phyloP scores from a whole-genome alignment of 768 basidiomycete genomes.

The Panaeolus papilionaceus region DNA sequence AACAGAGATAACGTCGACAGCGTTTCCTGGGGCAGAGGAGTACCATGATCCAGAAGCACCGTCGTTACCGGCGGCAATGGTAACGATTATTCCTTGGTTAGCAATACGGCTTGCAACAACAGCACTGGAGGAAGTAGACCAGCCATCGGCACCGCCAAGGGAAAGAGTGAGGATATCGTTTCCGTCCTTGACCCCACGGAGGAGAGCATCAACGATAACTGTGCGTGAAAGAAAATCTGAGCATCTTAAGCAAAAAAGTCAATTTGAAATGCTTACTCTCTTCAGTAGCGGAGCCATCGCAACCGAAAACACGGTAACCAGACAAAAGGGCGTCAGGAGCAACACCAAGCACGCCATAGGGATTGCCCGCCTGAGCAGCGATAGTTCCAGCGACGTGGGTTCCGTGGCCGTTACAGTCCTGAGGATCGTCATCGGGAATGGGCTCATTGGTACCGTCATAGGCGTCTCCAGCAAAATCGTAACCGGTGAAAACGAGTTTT shows the following conservation, averaged over 20 bases:
- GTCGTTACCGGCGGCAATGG: constrained; percentile 65
- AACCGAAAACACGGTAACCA: constrained; percentile 23
- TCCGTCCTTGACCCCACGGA: constrained; percentile 54
- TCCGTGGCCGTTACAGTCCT: constrained; percentile 53
- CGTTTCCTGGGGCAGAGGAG: constrained; percentile 56
- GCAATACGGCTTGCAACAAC: constrained; percentile 67
- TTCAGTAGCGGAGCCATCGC: constrained; percentile 7
- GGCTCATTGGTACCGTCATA: constrained; percentile 52
- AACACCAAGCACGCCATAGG: constrained; percentile 70
- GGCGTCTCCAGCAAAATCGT: constrained; percentile 60
- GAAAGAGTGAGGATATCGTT: constrained; percentile 69
- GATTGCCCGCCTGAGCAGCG: constrained; percentile 61
- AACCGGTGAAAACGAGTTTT: constrained; percentile 53
- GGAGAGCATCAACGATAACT: constrained; percentile 52
- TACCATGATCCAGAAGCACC: constrained; percentile 68
- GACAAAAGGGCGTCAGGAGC: constrained; percentile 62
- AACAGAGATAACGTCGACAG: constrained; percentile 59
- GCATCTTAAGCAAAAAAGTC: background rate
- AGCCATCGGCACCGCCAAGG: constrained; percentile 64
- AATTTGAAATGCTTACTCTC: constrained; percentile 10
- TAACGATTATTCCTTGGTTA: constrained; percentile 61
- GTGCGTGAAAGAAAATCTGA: background rate
- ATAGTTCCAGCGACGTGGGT: constrained; percentile 52
- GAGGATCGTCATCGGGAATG: constrained; percentile 51
- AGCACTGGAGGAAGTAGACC: constrained; percentile 58